A percentile compares a stretch with the other conserved stretches of the same genome.
phyloP scores from a whole-genome alignment of 2,329 filamentous ascomycete genomes.

The Graphilbum fragrans region DNA sequence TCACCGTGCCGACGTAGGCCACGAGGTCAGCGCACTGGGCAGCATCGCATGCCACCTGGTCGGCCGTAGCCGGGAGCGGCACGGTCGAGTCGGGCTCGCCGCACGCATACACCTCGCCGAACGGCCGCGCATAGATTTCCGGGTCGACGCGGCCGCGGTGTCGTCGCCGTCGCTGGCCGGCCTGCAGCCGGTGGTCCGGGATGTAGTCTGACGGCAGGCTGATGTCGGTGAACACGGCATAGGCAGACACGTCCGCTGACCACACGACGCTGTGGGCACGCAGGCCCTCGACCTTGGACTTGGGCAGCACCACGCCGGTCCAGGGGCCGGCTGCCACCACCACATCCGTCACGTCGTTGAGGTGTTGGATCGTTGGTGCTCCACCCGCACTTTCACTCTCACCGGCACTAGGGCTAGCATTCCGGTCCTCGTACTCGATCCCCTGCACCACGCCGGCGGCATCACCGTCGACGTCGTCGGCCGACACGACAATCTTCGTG shows the following conservation, averaged over 20 bases:
- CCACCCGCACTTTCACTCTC: too few relatives aligned
- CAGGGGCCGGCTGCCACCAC: constrained; percentile 48
- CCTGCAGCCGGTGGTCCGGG: constrained; percentile 32
- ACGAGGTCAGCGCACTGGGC: constrained; percentile 73
- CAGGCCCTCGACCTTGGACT: constrained; percentile 43
- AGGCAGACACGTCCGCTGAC: constrained; percentile 52
- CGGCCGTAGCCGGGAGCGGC: constrained; percentile 63
- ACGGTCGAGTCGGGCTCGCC: constrained; percentile 69
- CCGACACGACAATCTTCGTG: constrained; percentile 45
- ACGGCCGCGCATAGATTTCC: constrained; percentile 86
- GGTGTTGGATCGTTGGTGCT: constrained; percentile 14
- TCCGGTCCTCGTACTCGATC: constrained; percentile 47
- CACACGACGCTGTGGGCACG: constrained; percentile 56
- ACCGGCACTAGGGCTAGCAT: too few relatives aligned
- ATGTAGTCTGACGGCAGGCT: constrained; percentile 54
- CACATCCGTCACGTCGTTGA: constrained; percentile 38
- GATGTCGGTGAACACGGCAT: constrained; percentile 81
- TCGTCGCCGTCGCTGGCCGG: constrained; percentile 36
- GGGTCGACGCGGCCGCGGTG: constrained; percentile 60
- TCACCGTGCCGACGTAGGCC: constrained; percentile 59
- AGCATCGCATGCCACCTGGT: constrained; percentile 64
- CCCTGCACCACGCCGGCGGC: constrained; percentile 30
- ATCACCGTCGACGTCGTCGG: background rate
- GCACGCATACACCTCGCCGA: constrained; percentile 85
- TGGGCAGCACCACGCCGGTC: constrained; percentile 47